Evolutionary conservation across 495 filamentous ascomycete species (phyloP).

Genomic region (Xanthoparmelia taractica): DNA sequence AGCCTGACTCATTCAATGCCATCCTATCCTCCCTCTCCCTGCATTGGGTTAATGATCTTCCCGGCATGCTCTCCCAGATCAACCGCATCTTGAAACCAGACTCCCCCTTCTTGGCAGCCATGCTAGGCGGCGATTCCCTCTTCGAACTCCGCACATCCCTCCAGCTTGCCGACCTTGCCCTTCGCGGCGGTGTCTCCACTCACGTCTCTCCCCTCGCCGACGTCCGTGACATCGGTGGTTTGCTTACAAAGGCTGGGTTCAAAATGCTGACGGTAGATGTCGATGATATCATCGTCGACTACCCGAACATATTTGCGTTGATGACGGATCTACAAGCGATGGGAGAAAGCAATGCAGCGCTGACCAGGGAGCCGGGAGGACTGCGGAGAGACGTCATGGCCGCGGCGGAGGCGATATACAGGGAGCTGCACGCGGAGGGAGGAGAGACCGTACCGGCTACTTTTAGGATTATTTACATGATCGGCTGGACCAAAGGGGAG

Average conservation of each 20-base stretch:
- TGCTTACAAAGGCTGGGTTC: conserved; percentile 82
- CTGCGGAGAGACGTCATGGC: conserved; percentile 77
- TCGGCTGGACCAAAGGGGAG: conserved; percentile 88
- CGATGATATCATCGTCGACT: conserved; percentile 94
- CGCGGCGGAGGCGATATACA: conserved; percentile 84
- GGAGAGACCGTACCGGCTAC: conserved; percentile 75
- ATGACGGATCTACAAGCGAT: conserved; percentile 92
- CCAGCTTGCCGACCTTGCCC: conserved; percentile 84
- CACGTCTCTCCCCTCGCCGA: conserved; percentile 87
- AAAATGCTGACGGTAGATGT: conserved; percentile 95
- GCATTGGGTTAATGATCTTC: conserved; percentile 98
- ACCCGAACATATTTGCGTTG: conserved; percentile 82
- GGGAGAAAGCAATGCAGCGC: conserved; percentile 83
- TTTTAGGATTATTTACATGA: conserved; percentile 93
- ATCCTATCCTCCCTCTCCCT: conserved; percentile 79
- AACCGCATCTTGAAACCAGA: conserved; percentile 83
- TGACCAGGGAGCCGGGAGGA: conserved; percentile 67
- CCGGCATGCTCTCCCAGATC: conserved; percentile 69
- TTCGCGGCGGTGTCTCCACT: conserved; percentile 77
- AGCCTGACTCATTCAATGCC: conserved; percentile 72
- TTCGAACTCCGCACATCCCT: conserved; percentile 91
- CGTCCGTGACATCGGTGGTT: conserved; percentile 80
- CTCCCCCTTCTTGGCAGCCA: conserved; percentile 84
- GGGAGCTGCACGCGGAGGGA: conserved; percentile 67
- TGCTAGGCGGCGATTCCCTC: conserved; percentile 91